A percentile compares a stretch with the other conserved stretches of the same genome.
Evolutionary conservation across 2,329 filamentous ascomycete genomes (phyloP).

Genomic region (Fusarium mexicanum): DNA sequence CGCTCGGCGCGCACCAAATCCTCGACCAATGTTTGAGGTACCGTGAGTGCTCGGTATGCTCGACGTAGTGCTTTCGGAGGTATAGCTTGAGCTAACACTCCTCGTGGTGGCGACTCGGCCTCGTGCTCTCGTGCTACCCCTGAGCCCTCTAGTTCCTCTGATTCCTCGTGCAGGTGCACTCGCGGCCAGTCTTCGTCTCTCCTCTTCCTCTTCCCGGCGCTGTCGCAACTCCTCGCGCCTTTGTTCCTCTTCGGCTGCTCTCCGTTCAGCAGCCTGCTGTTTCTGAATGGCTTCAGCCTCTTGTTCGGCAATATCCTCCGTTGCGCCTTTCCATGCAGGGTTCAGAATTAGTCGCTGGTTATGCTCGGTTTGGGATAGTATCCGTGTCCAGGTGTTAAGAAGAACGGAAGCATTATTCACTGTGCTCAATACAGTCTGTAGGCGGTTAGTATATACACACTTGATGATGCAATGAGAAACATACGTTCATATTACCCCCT

Average conservation of each 20-base stretch:
- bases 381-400: slow-evolving; percentile 94
- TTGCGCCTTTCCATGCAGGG: slow-evolving; percentile 88
- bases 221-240: slow-evolving; percentile 76
- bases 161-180: slow-evolving; percentile 43
- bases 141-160: slow-evolving; percentile 48
- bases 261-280: slow-evolving; percentile 80
- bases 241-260: slow-evolving; percentile 80
- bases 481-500: slow-evolving; percentile 80
- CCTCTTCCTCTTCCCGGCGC: slow-evolving; percentile 70
- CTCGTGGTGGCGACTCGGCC: slow-evolving; percentile 43
- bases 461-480: slow-evolving; percentile 1
- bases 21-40: slow-evolving; percentile 49
- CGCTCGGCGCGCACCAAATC: slow-evolving; percentile 47
- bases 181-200: slow-evolving; percentile 46
- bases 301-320: slow-evolving; percentile 84
- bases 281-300: slow-evolving; percentile 80
- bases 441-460: slow-evolving; percentile 25
- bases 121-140: slow-evolving; percentile 46
- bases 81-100: slow-evolving; percentile 43
- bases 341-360: slow-evolving; percentile 93
- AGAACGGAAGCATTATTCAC: slow-evolving; percentile 88
- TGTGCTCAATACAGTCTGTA: slow-evolving; percentile 80
- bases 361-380: slow-evolving; percentile 96
- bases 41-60: slow-evolving; percentile 47
- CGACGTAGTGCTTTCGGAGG: slow-evolving; percentile 42